phyloP scores from a whole-genome alignment of 139 green algal genomes.

The Chlorella sp. region DNA sequence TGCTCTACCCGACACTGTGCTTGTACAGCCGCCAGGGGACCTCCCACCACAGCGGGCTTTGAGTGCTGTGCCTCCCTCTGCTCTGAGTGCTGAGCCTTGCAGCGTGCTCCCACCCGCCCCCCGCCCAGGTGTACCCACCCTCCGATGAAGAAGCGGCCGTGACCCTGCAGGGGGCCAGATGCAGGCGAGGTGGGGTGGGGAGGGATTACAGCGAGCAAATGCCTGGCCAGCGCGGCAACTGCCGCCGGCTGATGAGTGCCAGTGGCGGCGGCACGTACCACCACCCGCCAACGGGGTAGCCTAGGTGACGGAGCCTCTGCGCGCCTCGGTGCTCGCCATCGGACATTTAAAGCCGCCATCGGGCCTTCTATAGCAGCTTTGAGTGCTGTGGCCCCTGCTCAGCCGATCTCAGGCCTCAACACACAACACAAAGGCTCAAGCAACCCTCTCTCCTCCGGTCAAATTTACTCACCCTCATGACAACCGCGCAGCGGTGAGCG shows the following conservation, averaged over 20 bases:
- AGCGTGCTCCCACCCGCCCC: no score
- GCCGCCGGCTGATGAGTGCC: background rate
- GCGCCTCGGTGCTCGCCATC: background rate
- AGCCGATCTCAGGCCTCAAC: background rate
- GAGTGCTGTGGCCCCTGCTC: background rate
- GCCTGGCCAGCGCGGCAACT: background rate
- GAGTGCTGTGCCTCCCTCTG: no score
- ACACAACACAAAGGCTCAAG: background rate
- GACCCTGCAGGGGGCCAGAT: no score
- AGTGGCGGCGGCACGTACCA: no score
- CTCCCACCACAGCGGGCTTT: no score
- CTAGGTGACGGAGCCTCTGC: background rate
- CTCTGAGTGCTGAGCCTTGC: no score
- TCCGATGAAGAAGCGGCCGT: no score
- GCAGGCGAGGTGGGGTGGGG: no score
- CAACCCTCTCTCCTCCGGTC: background rate
- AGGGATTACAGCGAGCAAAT: no score
- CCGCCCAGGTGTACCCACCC: no score
- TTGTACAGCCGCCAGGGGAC: no score
- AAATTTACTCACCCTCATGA: slow-evolving; percentile 23
- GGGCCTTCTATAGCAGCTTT: background rate
- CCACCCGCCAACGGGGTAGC: background rate
- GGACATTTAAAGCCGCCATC: background rate
- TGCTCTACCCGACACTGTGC: no score
- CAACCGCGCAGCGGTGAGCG: slow-evolving; percentile 3